Base-by-base conservation (phyloP, 768 basidiomycete genomes). In the Podaxis sp. region DNA sequence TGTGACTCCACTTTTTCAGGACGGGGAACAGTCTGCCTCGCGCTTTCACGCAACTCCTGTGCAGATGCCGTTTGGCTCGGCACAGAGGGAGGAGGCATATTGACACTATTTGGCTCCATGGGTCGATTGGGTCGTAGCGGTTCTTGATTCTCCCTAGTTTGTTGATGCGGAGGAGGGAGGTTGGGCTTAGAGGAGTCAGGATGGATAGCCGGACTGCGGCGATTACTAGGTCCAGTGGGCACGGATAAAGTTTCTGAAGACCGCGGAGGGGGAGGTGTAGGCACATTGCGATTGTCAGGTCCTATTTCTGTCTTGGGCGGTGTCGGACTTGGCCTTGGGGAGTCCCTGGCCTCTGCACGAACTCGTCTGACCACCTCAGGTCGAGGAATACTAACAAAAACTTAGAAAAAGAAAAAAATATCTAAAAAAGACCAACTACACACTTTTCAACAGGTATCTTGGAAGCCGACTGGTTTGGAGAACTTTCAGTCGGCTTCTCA, bases 11-110 rank as follows among this genome's bases (percentile, higher is more conserved):
- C 65, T 64, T 78, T 78, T 13, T 80, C 80, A 3, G 78, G 67
- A 68, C 85, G 79, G 39, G 71, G 72, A 48, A 87, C 82, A 15
- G 84, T 81, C 69, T 89, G 87, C 68, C 88, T 89, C 5, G 91
- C 92, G 2, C 89, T 92, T 70, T 90, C 90, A 55, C 92, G 83
- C 15, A 93, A 80, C 68, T 92, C 92, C 67, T 92, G 89, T 1
- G 91, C 90, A 9, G 88, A 89, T 5, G 79, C 75, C 0, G 91
- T 92, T 68, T 92, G 90, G 68, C 92, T 93, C 2, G 92, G 92
- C 53, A 80, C 85, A 26, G 77, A 80, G 17, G 92, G 92, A 3
- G 93, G 92, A 12, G 89, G 90, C 91, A 94, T 93, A 1, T 70
- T 70, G 39, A 83, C 80, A n/a, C 69, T 72, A 33, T 70, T 69